phyloP scores from a whole-genome alignment of 2,329 filamentous ascomycete genomes.

The Orbilia oligospora region DNA sequence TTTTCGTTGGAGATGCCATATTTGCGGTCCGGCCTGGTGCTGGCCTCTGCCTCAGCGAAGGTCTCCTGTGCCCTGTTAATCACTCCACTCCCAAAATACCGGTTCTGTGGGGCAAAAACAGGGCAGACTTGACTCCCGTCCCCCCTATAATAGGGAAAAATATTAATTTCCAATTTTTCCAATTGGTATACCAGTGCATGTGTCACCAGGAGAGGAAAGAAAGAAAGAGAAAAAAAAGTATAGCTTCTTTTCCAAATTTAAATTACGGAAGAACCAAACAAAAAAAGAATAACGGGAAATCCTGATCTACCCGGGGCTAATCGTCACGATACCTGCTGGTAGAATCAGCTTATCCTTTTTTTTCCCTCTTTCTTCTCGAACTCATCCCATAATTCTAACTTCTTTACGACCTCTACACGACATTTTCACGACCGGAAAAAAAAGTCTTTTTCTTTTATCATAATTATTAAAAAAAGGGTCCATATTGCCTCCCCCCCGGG shows the following conservation, averaged over 20 bases:
- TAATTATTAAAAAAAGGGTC: background rate
- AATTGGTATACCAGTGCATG: too few relatives aligned
- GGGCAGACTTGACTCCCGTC: too few relatives aligned
- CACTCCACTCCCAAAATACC: conserved; percentile 24
- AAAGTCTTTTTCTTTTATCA: too few relatives aligned
- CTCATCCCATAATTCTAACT: background rate
- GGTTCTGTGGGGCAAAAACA: conserved; percentile 33
- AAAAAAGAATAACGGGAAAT: too few relatives aligned
- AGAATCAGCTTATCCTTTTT: conserved; percentile 16
- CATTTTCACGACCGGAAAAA: background rate
- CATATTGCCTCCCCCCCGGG: background rate
- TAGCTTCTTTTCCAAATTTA: too few relatives aligned
- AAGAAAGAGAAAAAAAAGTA: too few relatives aligned
- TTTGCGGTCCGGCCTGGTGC: conserved; percentile 34
- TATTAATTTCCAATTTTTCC: conserved; percentile 6
- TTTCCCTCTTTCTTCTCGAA: background rate
- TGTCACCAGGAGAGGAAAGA: too few relatives aligned
- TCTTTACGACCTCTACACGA: conserved; percentile 4
- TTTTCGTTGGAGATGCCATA: conserved; percentile 51
- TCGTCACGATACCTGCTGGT: conserved; percentile 42
- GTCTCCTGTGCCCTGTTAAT: conserved; percentile 6
- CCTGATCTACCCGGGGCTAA: too few relatives aligned
- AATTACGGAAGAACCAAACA: background rate
- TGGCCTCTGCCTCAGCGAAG: conserved; percentile 42
- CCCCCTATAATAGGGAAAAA: conserved; percentile 10